phyloP scores from a whole-genome alignment of 495 filamentous ascomycete genomes.

The Penicillium soppii region DNA sequence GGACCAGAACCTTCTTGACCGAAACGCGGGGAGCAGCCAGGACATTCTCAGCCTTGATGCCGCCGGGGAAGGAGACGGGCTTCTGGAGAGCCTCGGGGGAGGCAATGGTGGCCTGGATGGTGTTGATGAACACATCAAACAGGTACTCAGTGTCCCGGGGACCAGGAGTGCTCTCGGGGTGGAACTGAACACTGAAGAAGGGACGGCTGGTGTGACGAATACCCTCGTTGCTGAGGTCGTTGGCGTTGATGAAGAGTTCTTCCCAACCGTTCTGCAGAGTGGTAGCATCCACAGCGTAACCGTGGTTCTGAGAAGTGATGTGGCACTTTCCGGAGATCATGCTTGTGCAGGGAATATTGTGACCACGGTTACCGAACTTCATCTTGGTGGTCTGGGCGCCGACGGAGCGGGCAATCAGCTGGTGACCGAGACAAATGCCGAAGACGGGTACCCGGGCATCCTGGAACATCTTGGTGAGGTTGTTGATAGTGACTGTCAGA shows the following conservation, averaged over 20 bases:
- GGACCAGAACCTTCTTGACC: slow-evolving; percentile 95
- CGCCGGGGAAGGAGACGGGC: slow-evolving; percentile 84
- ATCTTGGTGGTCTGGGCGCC: slow-evolving; percentile 90
- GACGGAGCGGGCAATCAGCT: slow-evolving; percentile 86
- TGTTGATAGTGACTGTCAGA: slow-evolving; percentile 69
- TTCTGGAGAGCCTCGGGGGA: slow-evolving; percentile 61
- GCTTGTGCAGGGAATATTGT: slow-evolving; percentile 98
- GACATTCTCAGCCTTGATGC: slow-evolving; percentile 72
- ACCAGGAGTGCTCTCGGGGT: slow-evolving; percentile 93
- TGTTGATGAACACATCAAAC: slow-evolving; percentile 93
- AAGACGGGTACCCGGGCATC: slow-evolving; percentile 85
- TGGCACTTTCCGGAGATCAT: slow-evolving; percentile 92
- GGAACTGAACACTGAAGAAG: slow-evolving; percentile 98
- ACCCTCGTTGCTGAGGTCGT: slow-evolving; percentile 96
- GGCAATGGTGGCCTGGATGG: slow-evolving; percentile 65
- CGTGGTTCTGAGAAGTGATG: slow-evolving; percentile 98
- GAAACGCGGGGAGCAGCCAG: slow-evolving; percentile 70
- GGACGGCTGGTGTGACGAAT: slow-evolving; percentile 82
- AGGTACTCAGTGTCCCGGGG: slow-evolving; percentile 96
- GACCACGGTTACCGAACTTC: slow-evolving; percentile 98
- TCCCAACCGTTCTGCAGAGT: slow-evolving; percentile 78
- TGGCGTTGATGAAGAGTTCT: slow-evolving; percentile 95
- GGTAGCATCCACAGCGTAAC: slow-evolving; percentile 82
- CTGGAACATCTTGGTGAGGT: slow-evolving; percentile 68
- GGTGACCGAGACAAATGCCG: slow-evolving; percentile 95